These are phyloP conservation scores for Clohesyomyces aquaticus DNA, from an alignment of 495 filamentous ascomycete species.

Conservation along the genomic window DNA sequence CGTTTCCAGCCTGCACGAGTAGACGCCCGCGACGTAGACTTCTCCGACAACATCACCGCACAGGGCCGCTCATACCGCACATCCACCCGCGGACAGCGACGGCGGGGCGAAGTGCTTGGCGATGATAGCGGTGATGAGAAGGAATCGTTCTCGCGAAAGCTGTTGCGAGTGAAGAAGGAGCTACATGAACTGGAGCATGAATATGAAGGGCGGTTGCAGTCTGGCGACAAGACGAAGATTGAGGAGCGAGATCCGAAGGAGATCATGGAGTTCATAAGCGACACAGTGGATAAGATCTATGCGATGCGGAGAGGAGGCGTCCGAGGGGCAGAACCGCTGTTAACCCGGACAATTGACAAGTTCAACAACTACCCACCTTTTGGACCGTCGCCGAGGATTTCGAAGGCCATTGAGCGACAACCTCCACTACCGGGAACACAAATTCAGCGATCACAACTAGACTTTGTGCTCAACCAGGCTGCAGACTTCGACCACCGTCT, in stretches of 20 bases:
- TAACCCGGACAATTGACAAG: slow-evolving; percentile 33
- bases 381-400: slow-evolving; percentile 10
- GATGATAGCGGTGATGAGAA: slow-evolving; percentile 59
- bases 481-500: slow-evolving; percentile 87
- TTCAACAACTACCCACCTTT: slow-evolving; percentile 30
- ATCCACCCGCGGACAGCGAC: slow-evolving; percentile 59
- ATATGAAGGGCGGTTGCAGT: slow-evolving; percentile 35
- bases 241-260: slow-evolving; percentile 30
- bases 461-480: slow-evolving; percentile 65
- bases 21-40: slow-evolving; percentile 74
- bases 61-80: slow-evolving; percentile 82
- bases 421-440: slow-evolving; percentile 27
- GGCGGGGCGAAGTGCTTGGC: slow-evolving; percentile 64
- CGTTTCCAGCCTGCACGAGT: slow-evolving; percentile 75
- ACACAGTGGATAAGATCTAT: slow-evolving; percentile 41
- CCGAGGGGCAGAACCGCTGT: slow-evolving; percentile 32
- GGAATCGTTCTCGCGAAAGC: slow-evolving; percentile 71
- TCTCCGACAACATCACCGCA: slow-evolving; percentile 76
- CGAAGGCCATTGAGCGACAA: slow-evolving; percentile 30
- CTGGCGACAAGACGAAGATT: slow-evolving; percentile 37
- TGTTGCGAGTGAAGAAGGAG: slow-evolving; percentile 59
- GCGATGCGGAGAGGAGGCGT: slow-evolving; percentile 31
- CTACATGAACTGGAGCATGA: slow-evolving; percentile 48
- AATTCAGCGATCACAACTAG: slow-evolving; percentile 24
- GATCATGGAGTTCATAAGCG: slow-evolving; percentile 37